These are phyloP conservation scores for Tetradesmus lagerheimii DNA, from an alignment of 139 green algal species.

Conservation along the genomic window DNA sequence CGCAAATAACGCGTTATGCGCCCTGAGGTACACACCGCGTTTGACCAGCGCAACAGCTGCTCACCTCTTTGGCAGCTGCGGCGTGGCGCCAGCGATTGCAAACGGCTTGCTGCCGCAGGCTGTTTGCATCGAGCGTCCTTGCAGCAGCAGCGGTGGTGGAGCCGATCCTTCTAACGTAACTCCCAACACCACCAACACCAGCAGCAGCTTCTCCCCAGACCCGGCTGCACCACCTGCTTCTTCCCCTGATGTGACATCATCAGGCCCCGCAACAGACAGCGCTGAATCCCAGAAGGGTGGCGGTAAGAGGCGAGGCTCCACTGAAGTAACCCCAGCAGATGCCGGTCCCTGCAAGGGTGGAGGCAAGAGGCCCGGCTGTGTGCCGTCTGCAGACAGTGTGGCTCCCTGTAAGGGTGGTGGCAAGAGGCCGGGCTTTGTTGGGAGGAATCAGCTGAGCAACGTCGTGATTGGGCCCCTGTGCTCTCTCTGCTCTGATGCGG, in stretches of 20 bases:
- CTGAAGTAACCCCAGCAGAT: too few relatives aligned
- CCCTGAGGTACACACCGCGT: background rate
- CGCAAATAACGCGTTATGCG: background rate
- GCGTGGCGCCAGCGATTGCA: background rate
- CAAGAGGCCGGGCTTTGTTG: too few relatives aligned
- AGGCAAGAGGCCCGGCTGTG: too few relatives aligned
- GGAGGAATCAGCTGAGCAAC: too few relatives aligned
- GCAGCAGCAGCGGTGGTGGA: background rate
- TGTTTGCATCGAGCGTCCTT: background rate
- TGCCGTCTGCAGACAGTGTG: background rate
- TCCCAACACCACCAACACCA: too few relatives aligned
- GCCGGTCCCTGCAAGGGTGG: too few relatives aligned
- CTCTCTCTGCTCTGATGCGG: too few relatives aligned
- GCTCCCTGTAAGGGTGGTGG: too few relatives aligned
- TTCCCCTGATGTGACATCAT: background rate
- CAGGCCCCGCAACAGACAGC: too few relatives aligned
- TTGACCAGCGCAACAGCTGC: background rate
- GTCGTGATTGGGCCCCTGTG: too few relatives aligned
- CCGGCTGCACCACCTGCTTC: background rate
- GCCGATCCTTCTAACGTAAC: background rate
- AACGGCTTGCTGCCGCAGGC: background rate
- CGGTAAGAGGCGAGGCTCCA: too few relatives aligned
- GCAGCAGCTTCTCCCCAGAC: background rate
- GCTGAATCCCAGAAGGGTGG: too few relatives aligned
- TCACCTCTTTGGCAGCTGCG: background rate